Evolutionary conservation across 179 eudicot species (phyloP).

Genomic region (Pouteria campechiana): DNA sequence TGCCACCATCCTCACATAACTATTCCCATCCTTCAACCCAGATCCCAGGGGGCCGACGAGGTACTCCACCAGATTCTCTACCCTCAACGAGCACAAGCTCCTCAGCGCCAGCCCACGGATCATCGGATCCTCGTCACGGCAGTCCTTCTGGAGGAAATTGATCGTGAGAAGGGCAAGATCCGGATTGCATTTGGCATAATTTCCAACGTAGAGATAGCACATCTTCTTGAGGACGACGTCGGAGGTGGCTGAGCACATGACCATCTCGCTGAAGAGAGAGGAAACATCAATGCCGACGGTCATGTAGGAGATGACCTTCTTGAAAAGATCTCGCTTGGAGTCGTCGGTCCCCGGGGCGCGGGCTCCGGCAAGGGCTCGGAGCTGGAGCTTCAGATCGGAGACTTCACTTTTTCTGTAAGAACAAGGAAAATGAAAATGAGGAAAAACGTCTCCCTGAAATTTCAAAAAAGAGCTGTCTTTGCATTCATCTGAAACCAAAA

Average conservation of each 20-base stretch:
- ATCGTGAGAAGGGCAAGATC: constrained; percentile 93
- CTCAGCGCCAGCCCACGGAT: constrained; percentile 95
- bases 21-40: constrained; percentile 85
- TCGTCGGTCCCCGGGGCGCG: constrained; percentile 87
- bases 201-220: constrained; percentile 98
- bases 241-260: constrained; percentile 98
- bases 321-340: constrained; percentile 74
- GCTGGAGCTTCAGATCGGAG: constrained; percentile 80
- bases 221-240: constrained; percentile 95
- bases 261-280: constrained; percentile 93
- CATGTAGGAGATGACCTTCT: constrained; percentile 96
- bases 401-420: constrained; percentile 77
- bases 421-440: neutral
- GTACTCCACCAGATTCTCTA: constrained; percentile 92
- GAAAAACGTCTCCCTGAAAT: constrained; percentile 2
- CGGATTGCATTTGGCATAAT: constrained; percentile 86
- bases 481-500: neutral
- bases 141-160: constrained; percentile 89
- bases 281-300: constrained; percentile 94
- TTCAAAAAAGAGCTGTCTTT: constrained; percentile 1
- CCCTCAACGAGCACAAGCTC: constrained; percentile 86
- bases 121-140: constrained; percentile 97
- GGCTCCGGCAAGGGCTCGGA: constrained; percentile 87
- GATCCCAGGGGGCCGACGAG: constrained; percentile 77
- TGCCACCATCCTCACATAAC: constrained; percentile 87